Percentiles rank a stretch among this genome's conserved stretches.
phyloP scores from a whole-genome alignment of 441 rosid species.

The Capsella rubella region DNA sequence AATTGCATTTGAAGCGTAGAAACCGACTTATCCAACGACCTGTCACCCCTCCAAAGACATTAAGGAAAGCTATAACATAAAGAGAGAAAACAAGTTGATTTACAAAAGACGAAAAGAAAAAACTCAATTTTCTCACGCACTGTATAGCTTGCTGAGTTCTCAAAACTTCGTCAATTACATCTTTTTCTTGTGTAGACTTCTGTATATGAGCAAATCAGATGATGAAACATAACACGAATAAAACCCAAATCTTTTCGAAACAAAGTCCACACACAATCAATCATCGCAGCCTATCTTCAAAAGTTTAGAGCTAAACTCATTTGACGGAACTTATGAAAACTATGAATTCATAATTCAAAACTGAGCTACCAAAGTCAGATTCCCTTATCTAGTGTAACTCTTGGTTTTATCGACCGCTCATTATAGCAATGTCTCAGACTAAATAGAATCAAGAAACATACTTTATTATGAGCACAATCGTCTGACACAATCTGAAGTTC shows the following conservation, averaged over 20 bases:
- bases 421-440: background rate
- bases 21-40: conserved; percentile 78
- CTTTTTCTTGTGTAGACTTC: conserved; percentile 55
- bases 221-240: background rate
- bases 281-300: background rate
- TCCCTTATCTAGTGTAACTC: background rate
- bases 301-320: background rate
- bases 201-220: conserved; percentile 11
- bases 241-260: conserved; percentile 23
- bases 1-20: conserved; percentile 73
- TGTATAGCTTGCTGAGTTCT: conserved; percentile 80
- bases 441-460: conserved; percentile 28
- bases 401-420: background rate
- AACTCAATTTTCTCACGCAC: conserved; percentile 56
- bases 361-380: background rate
- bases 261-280: background rate
- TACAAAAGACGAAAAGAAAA: background rate
- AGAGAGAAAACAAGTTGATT: background rate
- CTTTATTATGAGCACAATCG: conserved; percentile 63
- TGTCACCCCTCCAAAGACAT: conserved; percentile 43
- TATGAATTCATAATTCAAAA: background rate
- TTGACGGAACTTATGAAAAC: background rate
- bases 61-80: conserved; percentile 9
- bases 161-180: conserved; percentile 64
- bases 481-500: conserved; percentile 62